Evolutionary conservation across 2,329 filamentous ascomycete genomes (phyloP).

Genomic region (Cladosporium sp.): DNA sequence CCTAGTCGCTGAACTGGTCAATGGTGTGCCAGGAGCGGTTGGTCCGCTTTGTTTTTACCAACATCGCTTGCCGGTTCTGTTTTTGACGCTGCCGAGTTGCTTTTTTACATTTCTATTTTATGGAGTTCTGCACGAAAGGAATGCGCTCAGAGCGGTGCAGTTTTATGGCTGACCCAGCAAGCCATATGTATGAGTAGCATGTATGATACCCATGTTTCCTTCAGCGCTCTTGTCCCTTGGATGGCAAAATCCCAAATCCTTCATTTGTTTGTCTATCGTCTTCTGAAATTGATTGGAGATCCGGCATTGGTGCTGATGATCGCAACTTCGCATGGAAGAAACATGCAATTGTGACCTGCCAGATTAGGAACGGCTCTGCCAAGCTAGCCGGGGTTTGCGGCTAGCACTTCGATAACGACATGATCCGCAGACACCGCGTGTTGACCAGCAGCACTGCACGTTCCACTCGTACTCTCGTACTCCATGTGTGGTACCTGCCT

Average conservation of each 20-base stretch:
- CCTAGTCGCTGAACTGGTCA: slow-evolving; percentile 29
- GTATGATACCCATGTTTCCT: not conserved
- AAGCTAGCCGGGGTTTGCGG: not conserved
- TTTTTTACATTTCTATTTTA: not conserved
- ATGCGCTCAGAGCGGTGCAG: no score
- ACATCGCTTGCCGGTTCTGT: not conserved
- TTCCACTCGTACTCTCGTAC: not conserved
- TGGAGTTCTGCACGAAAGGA: not conserved
- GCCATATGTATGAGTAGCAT: not conserved
- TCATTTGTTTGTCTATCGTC: no score
- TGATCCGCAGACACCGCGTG: not conserved
- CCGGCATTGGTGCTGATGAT: no score
- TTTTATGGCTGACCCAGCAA: not conserved
- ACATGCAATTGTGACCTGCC: not conserved
- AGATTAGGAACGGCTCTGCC: not conserved
- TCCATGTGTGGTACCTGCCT: not conserved
- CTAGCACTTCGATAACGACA: slow-evolving; percentile 6
- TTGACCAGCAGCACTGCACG: not conserved
- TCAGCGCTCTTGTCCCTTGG: no score
- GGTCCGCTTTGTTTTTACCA: no score
- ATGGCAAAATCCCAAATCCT: no score
- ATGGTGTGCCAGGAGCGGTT: not conserved
- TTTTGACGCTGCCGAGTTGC: not conserved
- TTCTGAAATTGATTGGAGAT: no score
- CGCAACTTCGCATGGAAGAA: no score